Conservation (phyloP, 2,329 filamentous ascomycete species). For the Alternaria triticimaculans region DNA sequence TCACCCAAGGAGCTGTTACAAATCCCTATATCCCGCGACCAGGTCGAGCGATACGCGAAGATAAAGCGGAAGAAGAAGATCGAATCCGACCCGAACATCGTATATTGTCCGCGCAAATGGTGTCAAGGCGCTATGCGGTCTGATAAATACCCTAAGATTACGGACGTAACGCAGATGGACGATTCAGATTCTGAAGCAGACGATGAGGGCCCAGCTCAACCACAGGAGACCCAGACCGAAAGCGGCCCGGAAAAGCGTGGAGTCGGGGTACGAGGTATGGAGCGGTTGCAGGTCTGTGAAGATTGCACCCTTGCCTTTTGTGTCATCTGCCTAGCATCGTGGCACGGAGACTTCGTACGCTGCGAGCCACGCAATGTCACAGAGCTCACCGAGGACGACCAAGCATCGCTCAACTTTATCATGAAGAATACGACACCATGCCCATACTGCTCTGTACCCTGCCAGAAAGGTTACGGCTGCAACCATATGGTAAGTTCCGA, state of each 20-base stretch:
- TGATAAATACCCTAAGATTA: conserved; percentile 55
- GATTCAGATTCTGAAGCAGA: conserved; percentile 52
- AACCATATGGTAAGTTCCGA: background rate
- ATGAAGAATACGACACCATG: conserved; percentile 82
- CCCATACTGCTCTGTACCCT: conserved; percentile 83
- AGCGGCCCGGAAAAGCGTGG: conserved; percentile 31
- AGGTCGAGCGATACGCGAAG: conserved; percentile 83
- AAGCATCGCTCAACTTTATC: conserved; percentile 85
- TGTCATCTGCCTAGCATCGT: conserved; percentile 74
- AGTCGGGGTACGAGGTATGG: conserved; percentile 57
- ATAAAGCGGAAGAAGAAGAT: conserved; percentile 92
- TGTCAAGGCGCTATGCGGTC: conserved; percentile 85
- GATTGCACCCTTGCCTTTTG: conserved; percentile 81
- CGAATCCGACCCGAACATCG: conserved; percentile 87
- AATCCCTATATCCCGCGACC: conserved; percentile 63
- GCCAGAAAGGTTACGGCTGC: conserved; percentile 90
- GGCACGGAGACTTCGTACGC: conserved; percentile 90
- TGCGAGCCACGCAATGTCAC: conserved; percentile 69
- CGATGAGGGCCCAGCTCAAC: conserved; percentile 6
- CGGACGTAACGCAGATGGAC: conserved; percentile 48
- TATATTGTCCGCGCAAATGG: conserved; percentile 92
- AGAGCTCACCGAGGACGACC: conserved; percentile 83
- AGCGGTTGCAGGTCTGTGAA: conserved; percentile 83
- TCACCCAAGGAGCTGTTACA: conserved; percentile 79
- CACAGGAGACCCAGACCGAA: conserved; percentile 10